Percentiles rank a stretch among this genome's conserved stretches.
Conservation (phyloP, 176 grass and related monocot genomes). For the Metroxylon sagu region DNA sequence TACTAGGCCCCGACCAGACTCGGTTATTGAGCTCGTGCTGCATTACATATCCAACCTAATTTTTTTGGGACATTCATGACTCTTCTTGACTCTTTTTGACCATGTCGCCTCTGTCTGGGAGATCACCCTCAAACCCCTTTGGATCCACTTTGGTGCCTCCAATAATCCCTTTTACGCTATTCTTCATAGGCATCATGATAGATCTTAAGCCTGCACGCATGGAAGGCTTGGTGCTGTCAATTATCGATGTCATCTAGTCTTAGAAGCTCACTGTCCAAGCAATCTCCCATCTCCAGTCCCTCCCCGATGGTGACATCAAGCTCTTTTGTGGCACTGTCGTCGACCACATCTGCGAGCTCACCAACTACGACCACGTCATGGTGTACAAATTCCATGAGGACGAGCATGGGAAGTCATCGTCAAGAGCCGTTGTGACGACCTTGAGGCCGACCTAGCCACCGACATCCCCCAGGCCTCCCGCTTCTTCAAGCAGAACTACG, state of each 20-base stretch:
- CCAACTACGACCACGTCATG: conserved; percentile 89
- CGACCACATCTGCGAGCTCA: conserved; percentile 78
- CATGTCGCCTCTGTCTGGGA: conserved; percentile 64
- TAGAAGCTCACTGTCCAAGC: conserved; percentile 87
- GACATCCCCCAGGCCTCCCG: conserved; percentile 91
- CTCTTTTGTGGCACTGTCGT: conserved; percentile 75
- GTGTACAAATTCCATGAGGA: conserved; percentile 98
- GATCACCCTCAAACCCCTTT: conserved; percentile 81
- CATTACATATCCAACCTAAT: too few relatives aligned
- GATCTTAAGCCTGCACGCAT: conserved; percentile 15
- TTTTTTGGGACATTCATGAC: too few relatives aligned
- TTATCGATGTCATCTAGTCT: conserved; percentile 75
- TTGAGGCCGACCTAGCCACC: conserved; percentile 88
- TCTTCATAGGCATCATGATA: conserved; percentile 66
- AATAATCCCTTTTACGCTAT: conserved; percentile 87
- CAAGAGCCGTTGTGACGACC: conserved; percentile 53
- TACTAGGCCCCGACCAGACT: too few relatives aligned
- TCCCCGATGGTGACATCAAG: conserved; percentile 62
- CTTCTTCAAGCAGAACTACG: conserved; percentile 96
- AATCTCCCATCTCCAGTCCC: conserved; percentile 81
- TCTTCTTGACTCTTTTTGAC: conserved; percentile 24
- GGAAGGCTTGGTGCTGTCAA: conserved; percentile 67
- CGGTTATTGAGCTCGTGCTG: too few relatives aligned
- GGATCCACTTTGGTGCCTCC: conserved; percentile 78
- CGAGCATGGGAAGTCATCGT: conserved; percentile 85